These are phyloP conservation scores for Ramalina intermedia DNA, from an alignment of 495 filamentous ascomycete genomes.

Conservation along the genomic window DNA sequence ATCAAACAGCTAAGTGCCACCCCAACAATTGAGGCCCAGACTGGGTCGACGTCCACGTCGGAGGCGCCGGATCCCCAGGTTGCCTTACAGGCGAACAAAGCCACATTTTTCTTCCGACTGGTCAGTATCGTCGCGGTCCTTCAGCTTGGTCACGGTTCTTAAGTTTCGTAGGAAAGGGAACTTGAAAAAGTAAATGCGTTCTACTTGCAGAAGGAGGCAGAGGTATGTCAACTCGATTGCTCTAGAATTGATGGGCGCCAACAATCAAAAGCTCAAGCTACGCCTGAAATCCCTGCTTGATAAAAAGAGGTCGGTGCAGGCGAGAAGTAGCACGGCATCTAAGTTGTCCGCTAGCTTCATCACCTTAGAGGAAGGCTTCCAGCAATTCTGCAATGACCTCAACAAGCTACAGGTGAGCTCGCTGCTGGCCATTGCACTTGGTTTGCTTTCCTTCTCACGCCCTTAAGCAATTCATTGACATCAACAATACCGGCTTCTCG, in stretches of 20 bases:
- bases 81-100: slow-evolving; percentile 91
- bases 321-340: slow-evolving; percentile 55
- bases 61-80: slow-evolving; percentile 60
- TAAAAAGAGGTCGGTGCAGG: slow-evolving; percentile 81
- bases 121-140: slow-evolving; percentile 32
- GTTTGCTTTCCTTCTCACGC: background rate
- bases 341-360: slow-evolving; percentile 84
- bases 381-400: slow-evolving; percentile 87
- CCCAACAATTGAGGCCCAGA: slow-evolving; percentile 62
- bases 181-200: slow-evolving; percentile 97
- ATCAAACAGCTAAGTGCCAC: slow-evolving; percentile 95
- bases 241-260: slow-evolving; percentile 1
- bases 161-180: slow-evolving; percentile 62
- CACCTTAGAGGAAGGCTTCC: slow-evolving; percentile 87
- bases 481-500: slow-evolving; percentile 92
- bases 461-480: slow-evolving; percentile 76
- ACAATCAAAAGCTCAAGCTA: slow-evolving; percentile 57
- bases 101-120: slow-evolving; percentile 95
- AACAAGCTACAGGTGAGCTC: slow-evolving; percentile 63
- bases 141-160: background rate
- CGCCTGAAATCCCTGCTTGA: slow-evolving; percentile 83
- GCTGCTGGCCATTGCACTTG: background rate
- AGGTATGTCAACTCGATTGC: slow-evolving; percentile 41
- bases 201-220: slow-evolving; percentile 94
- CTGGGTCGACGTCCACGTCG: slow-evolving; percentile 37